Base-by-base conservation (phyloP, 129 eudicot genomes). In the Helianthus tuberosus region DNA sequence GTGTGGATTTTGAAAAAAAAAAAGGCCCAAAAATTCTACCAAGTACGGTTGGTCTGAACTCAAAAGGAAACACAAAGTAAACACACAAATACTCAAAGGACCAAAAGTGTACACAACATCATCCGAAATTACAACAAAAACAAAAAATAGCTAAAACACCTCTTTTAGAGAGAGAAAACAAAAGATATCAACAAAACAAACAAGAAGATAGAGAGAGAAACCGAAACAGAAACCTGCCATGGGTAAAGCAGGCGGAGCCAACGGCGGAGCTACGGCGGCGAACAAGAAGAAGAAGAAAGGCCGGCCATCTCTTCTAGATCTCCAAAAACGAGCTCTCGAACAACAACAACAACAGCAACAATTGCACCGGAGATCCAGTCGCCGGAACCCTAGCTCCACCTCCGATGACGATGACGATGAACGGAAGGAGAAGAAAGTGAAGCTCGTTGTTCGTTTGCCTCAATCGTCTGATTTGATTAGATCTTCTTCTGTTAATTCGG, bases 231-330 rank as follows among this genome's bases (percentile, higher is more conserved):
- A 67, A 79, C 72, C 76, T 48, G 59, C 36, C 76, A 89, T 89
- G 96, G 92, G 90, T 75, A 87, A 87, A 82, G 84, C 59, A 64
- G 68, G 82, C 68, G 47, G 76, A 62, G 71, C 81, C 15, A 65
- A 84, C 16, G 77, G 76, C 47, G 51, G 75, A 29, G 63, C 75
- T 11, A 44, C 76, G 60, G 67, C 74, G 75, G 84, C 68, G 76
- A 86, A 69, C 84, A 91, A 85, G 84, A 91, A 85, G 84, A 77
- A 66, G 96, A 92, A 89, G 89, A 89, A 84, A 79, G 98, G 98
- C 52, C 91, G 3, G 3, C 98, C 98, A 1, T 86, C 96, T 49
- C 74, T 84, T 3, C 17, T 81, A 70, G 96, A 89, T 89, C 90
- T 84, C 69, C 84, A 82, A 46, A 89, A 82, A 68, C 91, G 96